These are phyloP conservation scores for Draba incana DNA, from an alignment of 345 rosid genomes.

Conservation along the genomic window DNA sequence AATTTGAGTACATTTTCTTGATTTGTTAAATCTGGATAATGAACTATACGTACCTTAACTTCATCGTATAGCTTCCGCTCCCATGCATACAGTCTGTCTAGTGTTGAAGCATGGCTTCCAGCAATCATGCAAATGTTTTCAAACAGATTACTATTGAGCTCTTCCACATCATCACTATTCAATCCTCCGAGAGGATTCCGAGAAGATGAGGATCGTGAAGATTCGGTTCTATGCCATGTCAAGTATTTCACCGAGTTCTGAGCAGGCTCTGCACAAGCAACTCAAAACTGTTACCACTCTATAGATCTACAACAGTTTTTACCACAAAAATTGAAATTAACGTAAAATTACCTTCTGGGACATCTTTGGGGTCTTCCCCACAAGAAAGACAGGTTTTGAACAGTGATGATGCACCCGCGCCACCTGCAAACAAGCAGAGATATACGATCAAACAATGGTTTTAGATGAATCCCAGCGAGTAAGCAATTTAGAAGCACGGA, in stretches of 20 bases:
- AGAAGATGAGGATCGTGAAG: slow-evolving; percentile 80
- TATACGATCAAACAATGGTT: background rate
- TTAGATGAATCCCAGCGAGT: background rate
- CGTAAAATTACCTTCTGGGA: slow-evolving; percentile 66
- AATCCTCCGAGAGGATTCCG: slow-evolving; percentile 68
- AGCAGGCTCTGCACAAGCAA: slow-evolving; percentile 59
- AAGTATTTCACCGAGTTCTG: slow-evolving; percentile 66
- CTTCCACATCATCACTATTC: slow-evolving; percentile 68
- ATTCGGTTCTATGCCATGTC: slow-evolving; percentile 93
- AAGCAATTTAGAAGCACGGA: slow-evolving; percentile 3
- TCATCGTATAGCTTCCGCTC: slow-evolving; percentile 97
- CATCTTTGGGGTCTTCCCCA: slow-evolving; percentile 70
- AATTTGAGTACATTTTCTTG: slow-evolving; percentile 11
- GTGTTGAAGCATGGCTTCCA: slow-evolving; percentile 93
- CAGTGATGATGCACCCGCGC: slow-evolving; percentile 51
- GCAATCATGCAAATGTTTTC: slow-evolving; percentile 81
- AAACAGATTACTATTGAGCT: slow-evolving; percentile 59
- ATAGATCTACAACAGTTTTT: slow-evolving; percentile 6
- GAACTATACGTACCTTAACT: slow-evolving; percentile 71
- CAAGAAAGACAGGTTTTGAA: slow-evolving; percentile 86
- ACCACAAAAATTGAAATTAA: background rate
- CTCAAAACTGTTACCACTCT: slow-evolving; percentile 34
- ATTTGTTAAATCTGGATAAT: background rate
- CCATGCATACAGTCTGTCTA: slow-evolving; percentile 96
- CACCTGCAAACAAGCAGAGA: slow-evolving; percentile 49